These are phyloP conservation scores for Ulmus americana DNA, from an alignment of 331 rosid genomes.

Conservation along the genomic window DNA sequence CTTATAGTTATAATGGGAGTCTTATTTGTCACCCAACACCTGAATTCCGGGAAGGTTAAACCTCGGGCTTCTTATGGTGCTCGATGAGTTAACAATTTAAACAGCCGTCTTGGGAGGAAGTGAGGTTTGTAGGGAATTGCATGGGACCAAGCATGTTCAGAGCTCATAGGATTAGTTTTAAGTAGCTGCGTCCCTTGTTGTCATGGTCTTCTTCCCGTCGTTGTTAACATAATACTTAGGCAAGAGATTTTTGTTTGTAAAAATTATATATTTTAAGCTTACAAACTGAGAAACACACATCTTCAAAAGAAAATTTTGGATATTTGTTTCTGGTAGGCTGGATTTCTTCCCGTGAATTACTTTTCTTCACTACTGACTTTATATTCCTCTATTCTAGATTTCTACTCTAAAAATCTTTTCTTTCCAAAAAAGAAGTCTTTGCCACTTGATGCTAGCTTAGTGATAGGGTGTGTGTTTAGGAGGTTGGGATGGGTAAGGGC, in stretches of 20 bases:
- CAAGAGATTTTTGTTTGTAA: slow-evolving; percentile 11
- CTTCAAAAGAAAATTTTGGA: slow-evolving; percentile 1
- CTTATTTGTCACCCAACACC: slow-evolving; percentile 81
- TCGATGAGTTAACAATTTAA: slow-evolving; percentile 29
- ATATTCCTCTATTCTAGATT: no score
- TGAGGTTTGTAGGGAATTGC: background rate
- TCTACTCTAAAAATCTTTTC: no score
- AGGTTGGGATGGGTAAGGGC: no score
- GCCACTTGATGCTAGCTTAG: no score
- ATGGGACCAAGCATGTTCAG: background rate
- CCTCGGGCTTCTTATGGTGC: slow-evolving; percentile 56
- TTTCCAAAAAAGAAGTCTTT: no score
- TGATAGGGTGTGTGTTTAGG: no score
- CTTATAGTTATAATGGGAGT: slow-evolving; percentile 89
- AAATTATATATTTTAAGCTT: background rate
- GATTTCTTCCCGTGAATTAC: no score
- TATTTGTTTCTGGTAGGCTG: background rate
- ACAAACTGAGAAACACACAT: background rate
- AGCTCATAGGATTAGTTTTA: background rate
- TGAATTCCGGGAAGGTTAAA: slow-evolving; percentile 72
- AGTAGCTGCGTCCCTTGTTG: background rate
- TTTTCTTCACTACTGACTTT: no score
- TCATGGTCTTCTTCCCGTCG: background rate
- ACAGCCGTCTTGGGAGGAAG: background rate
- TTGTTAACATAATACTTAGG: background rate